Conservation (phyloP, 768 basidiomycete genomes). For the Tylopilus sp. region DNA sequence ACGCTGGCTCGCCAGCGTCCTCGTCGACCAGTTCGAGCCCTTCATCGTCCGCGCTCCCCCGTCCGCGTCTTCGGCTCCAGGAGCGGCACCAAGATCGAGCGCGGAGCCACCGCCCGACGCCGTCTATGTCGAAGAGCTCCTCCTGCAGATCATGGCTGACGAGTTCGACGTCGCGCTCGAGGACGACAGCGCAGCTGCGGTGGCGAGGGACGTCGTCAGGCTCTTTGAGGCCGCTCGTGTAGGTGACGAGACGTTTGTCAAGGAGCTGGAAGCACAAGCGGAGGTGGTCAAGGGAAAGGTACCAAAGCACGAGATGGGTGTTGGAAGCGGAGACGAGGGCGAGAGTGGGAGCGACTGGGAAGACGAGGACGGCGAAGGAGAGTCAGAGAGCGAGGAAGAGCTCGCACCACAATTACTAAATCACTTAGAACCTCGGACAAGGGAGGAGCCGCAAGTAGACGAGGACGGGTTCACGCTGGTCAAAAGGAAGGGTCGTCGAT, state of each 20-base stretch:
- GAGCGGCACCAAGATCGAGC: neutral
- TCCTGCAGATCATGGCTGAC: conserved; percentile 81
- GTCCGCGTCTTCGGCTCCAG: neutral
- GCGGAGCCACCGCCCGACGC: conserved; percentile 45
- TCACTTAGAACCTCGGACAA: conserved; percentile 27
- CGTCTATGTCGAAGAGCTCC: conserved; percentile 74
- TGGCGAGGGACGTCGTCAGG: conserved; percentile 68
- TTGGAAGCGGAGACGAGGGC: conserved; percentile 30
- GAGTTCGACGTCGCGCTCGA: conserved; percentile 85
- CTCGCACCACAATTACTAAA: conserved; percentile 58
- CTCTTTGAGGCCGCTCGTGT: conserved; percentile 57
- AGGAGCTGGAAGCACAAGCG: conserved; percentile 61
- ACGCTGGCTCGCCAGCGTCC: conserved; percentile 77
- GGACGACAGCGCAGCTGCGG: conserved; percentile 74
- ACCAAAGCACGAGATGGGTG: conserved; percentile 43
- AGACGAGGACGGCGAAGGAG: conserved; percentile 30
- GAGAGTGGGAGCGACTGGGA: conserved; percentile 47
- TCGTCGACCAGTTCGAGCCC: conserved; percentile 77
- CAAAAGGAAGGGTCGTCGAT: conserved; percentile 49
- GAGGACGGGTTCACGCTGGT: conserved; percentile 93
- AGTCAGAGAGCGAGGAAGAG: conserved; percentile 42
- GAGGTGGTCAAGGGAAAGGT: conserved; percentile 57
- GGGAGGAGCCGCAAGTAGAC: conserved; percentile 71
- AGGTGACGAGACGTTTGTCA: conserved; percentile 49
- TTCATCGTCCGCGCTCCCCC: conserved; percentile 34